phyloP scores from a whole-genome alignment of 768 basidiomycete species.

The Boletus reticulatus region DNA sequence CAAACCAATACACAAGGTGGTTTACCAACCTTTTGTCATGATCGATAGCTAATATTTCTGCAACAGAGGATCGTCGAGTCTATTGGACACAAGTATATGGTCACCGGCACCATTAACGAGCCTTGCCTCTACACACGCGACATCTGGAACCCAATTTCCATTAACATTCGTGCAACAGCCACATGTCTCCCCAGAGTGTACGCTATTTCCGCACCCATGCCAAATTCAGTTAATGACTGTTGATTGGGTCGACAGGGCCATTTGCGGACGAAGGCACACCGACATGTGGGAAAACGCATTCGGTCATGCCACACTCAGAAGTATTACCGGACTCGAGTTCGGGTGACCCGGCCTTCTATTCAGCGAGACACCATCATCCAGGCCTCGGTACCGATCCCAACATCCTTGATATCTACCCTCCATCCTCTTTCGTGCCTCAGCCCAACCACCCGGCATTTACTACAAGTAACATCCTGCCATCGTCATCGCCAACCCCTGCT shows the following conservation, averaged over 20 bases:
- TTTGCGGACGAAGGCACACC: not conserved
- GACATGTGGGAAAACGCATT: not conserved
- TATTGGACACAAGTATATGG: not conserved
- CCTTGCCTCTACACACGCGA: too few relatives aligned
- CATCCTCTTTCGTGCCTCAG: not conserved
- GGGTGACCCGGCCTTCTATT: too few relatives aligned
- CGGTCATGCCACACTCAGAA: too few relatives aligned
- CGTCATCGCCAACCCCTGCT: too few relatives aligned
- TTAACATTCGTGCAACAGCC: not conserved
- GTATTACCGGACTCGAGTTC: too few relatives aligned
- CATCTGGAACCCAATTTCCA: too few relatives aligned
- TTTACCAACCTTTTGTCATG: fast-evolving
- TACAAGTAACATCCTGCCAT: not conserved
- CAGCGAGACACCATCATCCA: too few relatives aligned
- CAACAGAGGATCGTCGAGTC: not conserved
- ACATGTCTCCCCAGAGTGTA: not conserved
- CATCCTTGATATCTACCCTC: too few relatives aligned
- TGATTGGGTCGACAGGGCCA: not conserved
- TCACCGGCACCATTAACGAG: not conserved
- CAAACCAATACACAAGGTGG: not conserved
- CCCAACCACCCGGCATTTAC: not conserved
- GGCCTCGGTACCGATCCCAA: too few relatives aligned
- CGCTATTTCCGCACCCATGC: not conserved
- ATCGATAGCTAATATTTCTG: not conserved
- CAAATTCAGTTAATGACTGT: not conserved